Base-by-base conservation (phyloP, 2,329 filamentous ascomycete genomes). In the Cadophora sp. region DNA sequence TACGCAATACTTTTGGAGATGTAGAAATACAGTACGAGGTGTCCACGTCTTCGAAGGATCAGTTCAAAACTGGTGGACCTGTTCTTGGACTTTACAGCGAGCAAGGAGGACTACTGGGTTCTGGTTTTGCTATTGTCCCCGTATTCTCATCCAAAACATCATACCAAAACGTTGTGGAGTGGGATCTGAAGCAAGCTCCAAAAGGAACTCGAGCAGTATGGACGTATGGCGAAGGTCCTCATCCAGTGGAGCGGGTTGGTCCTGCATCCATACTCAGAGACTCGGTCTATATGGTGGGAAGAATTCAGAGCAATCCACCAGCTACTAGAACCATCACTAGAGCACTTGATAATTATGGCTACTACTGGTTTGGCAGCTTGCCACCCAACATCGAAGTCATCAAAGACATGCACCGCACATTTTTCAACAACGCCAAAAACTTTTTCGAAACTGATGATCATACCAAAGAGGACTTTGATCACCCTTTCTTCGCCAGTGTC, bases 311-410 rank as follows among this genome's bases (percentile, higher is more conserved):
- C 61, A 62, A 67, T 20, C 71, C 66, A 1, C 39, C 43, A 47
- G 36, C 39, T 24, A 41, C 59, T n/a, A n/a, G n/a, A 6, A 51
- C 36, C 14, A 30, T 43, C 13, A 36, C 27, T 11, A 64, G 11
- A 33, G 59, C 51, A 16, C 62, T 47, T 27, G 68, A 65, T 13
- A 62, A 62, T 18, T 74, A 73, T 62, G 70, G 69, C 43, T 74
- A 71, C n/a, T 76, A 74, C 59, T 76, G 72, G 69, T 74, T 73
- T 58, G 74, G 72, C 3, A 45, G 63, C 4, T 53, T 76, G 2
- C 74, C 74, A n/a, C 39, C 64, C 1, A 75, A 73, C 43, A 53
- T 75, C 36, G 65, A 66, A 20, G 60, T 65, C 33, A 71, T 74
- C 39, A 71, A 68, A 39, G 61, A 68, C 16, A 72, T 73, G 16